phyloP scores from a whole-genome alignment of 2,329 filamentous ascomycete genomes.

The Chrysoporthe austroafricana region DNA sequence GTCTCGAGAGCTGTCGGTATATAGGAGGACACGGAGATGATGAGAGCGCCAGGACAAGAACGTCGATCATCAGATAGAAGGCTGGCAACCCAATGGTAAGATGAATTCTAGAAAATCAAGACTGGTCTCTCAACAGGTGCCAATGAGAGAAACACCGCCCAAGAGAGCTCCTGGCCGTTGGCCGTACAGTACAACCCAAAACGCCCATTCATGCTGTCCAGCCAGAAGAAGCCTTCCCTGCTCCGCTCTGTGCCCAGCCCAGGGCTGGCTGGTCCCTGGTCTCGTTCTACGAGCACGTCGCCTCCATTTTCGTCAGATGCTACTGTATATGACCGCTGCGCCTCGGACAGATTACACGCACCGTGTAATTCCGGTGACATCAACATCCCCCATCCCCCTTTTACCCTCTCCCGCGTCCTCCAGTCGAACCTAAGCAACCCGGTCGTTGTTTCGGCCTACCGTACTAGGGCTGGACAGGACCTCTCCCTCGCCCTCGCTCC shows the following conservation, averaged over 20 bases:
- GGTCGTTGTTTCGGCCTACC: constrained; percentile 50
- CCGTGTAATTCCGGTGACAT: not conserved
- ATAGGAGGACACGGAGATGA: not conserved
- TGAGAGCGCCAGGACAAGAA: not conserved
- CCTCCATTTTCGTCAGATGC: not conserved
- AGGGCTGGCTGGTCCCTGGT: not conserved
- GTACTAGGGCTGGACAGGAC: constrained; percentile 53
- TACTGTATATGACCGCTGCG: not conserved
- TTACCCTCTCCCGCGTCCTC: not conserved
- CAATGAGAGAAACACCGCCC: not conserved
- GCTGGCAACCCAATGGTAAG: not conserved
- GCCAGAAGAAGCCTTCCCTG: not conserved
- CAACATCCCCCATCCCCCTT: not conserved
- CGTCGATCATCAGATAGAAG: not conserved
- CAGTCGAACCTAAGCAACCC: constrained; percentile 32
- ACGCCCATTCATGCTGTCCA: constrained; percentile 24
- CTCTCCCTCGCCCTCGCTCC: constrained; percentile 25
- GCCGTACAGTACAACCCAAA: constrained; percentile 16
- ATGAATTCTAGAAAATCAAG: not conserved
- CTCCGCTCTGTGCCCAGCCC: not conserved
- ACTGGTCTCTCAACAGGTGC: not conserved
- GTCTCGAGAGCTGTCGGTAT: not conserved
- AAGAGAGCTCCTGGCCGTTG: not conserved
- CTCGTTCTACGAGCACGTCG: not conserved
- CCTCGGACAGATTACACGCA: not conserved